phyloP scores from a whole-genome alignment of 129 eudicot genomes.

The Scalesia atractyloides region DNA sequence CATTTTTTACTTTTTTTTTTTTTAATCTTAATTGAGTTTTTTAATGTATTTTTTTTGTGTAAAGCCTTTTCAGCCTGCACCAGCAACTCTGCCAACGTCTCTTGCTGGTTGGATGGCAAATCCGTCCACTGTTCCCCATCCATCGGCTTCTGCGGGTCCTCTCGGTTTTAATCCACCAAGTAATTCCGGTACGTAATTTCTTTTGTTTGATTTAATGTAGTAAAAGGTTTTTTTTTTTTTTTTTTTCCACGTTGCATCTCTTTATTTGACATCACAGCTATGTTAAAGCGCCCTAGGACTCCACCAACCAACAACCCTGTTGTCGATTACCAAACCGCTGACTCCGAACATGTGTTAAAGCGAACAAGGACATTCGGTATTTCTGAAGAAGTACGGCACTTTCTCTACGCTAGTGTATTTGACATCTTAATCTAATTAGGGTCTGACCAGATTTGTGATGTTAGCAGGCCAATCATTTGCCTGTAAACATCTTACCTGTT shows the following conservation, averaged over 20 bases:
- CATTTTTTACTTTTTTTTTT: no score
- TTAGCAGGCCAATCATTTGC: constrained; percentile 65
- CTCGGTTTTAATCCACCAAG: constrained; percentile 70
- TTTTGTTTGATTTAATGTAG: not conserved
- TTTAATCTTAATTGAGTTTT: constrained; percentile 1
- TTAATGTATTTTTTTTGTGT: constrained; percentile 16
- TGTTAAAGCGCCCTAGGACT: constrained; percentile 83
- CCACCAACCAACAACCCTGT: constrained; percentile 70
- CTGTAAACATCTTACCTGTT: constrained; percentile 68
- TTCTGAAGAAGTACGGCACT: constrained; percentile 62
- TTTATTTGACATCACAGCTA: constrained; percentile 36
- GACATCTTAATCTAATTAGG: not conserved
- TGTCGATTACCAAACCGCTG: constrained; percentile 85
- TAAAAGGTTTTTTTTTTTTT: no score
- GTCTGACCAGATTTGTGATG: not conserved
- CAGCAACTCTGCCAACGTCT: constrained; percentile 65
- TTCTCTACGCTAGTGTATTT: not conserved
- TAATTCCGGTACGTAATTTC: constrained; percentile 52
- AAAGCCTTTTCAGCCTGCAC: constrained; percentile 88
- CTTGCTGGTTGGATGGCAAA: constrained; percentile 93
- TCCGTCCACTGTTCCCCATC: constrained; percentile 75
- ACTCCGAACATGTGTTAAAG: constrained; percentile 81
- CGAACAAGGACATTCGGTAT: constrained; percentile 77
- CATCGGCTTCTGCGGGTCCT: constrained; percentile 85
- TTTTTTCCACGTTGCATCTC: not conserved